These are phyloP conservation scores for Leishmania major DNA, from an alignment of 208 protist species.

Conservation along the genomic window DNA sequence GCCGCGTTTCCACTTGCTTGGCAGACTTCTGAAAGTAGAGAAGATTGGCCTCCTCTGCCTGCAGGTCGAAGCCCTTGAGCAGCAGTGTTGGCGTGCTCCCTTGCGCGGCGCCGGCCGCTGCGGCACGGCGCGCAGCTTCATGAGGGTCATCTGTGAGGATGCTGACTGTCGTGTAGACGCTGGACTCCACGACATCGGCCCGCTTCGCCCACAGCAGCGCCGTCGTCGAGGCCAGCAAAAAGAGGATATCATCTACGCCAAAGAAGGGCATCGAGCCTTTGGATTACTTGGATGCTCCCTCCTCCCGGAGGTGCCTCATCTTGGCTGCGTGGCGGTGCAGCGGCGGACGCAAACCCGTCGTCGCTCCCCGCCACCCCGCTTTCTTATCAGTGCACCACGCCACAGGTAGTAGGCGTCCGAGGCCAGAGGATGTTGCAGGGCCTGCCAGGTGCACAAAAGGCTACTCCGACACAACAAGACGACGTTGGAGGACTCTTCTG, in stretches of 20 bases:
- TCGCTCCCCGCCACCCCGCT: neutral
- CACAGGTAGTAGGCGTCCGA: neutral
- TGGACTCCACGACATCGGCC: conserved; percentile 42
- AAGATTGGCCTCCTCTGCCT: conserved; percentile 28
- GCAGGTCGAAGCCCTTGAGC: conserved; percentile 47
- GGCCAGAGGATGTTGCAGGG: neutral
- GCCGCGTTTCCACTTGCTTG: neutral
- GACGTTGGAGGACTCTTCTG: neutral
- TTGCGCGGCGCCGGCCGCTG: conserved; percentile 13
- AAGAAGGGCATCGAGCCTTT: conserved; percentile 61
- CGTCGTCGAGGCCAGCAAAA: conserved; percentile 70
- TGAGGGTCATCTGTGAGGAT: conserved; percentile 37
- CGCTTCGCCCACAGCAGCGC: conserved; percentile 71
- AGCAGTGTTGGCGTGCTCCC: conserved; percentile 23
- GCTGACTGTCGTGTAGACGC: conserved; percentile 37
- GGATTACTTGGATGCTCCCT: neutral
- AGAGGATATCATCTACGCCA: conserved; percentile 79
- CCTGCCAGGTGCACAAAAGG: neutral
- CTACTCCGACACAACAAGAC: neutral
- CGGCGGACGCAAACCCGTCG: neutral
- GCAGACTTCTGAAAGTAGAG: conserved; percentile 12
- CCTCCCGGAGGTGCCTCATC: neutral
- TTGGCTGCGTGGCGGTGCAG: neutral
- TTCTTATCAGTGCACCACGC: neutral
- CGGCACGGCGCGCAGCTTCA: conserved; percentile 34